Evolutionary conservation across 805 yeast genomes (phyloP).

Genomic region (Lachancea nothofagi): DNA sequence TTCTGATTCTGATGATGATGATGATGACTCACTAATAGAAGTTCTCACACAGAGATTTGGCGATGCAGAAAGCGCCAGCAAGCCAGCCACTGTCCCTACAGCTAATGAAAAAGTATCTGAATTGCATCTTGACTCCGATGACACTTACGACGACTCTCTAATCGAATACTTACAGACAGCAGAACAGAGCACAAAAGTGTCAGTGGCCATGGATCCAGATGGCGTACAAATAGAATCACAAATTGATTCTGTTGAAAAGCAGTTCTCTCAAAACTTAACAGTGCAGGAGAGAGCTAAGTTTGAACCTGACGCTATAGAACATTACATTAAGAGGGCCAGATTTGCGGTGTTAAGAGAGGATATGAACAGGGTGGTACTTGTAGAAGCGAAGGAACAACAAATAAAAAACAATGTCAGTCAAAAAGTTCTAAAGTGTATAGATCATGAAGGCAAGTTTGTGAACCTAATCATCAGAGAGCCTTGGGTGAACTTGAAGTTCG

Average conservation of each 20-base stretch:
- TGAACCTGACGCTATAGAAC: slow-evolving; percentile 1
- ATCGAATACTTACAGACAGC: slow-evolving; percentile 15
- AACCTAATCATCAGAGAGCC: slow-evolving; percentile 57
- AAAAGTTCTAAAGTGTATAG: slow-evolving; percentile 48
- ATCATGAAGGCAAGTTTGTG: slow-evolving; percentile 29
- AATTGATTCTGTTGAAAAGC: slow-evolving; percentile 9
- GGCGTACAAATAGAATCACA: not conserved
- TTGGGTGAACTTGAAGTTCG: slow-evolving; percentile 47
- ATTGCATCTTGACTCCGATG: too few relatives aligned
- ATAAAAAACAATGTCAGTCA: slow-evolving; percentile 37
- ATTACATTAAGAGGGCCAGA: slow-evolving; percentile 30
- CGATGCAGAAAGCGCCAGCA: not conserved
- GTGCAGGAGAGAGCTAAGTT: slow-evolving; percentile 1
- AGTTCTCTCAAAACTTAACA: slow-evolving; percentile 14
- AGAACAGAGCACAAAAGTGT: not conserved
- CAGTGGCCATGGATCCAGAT: not conserved
- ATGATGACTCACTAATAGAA: slow-evolving; percentile 27
- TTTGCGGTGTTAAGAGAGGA: slow-evolving; percentile 43
- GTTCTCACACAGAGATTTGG: slow-evolving; percentile 23
- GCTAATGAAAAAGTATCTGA: too few relatives aligned
- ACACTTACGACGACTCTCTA: slow-evolving; percentile 18
- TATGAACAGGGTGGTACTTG: slow-evolving; percentile 34
- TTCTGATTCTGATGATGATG: slow-evolving; percentile 19
- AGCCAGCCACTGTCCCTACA: not conserved
- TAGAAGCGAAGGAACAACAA: slow-evolving; percentile 14